Evolutionary conservation across 2,329 filamentous ascomycete species (phyloP).

Genomic region (Colletotrichum spaethianum): DNA sequence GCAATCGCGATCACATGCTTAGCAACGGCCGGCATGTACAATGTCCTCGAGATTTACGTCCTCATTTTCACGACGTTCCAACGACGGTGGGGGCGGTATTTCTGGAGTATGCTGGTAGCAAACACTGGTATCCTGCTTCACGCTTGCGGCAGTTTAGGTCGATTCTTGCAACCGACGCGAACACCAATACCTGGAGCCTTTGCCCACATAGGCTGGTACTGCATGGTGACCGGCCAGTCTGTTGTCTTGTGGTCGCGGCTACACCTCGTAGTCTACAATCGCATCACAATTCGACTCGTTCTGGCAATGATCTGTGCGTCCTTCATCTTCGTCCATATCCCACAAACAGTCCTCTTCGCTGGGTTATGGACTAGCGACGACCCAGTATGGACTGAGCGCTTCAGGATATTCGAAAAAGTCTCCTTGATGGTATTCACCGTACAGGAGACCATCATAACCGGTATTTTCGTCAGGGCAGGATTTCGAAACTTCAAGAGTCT

Average conservation of each 20-base stretch:
- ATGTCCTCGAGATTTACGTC: constrained; percentile 46
- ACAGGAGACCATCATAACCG: constrained; percentile 68
- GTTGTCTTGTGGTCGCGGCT: constrained; percentile 60
- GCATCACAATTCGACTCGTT: constrained; percentile 45
- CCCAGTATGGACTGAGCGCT: constrained; percentile 46
- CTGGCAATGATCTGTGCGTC: constrained; percentile 68
- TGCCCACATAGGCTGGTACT: constrained; percentile 58
- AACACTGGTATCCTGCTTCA: constrained; percentile 65
- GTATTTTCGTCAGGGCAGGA: constrained; percentile 55
- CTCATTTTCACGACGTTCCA: constrained; percentile 47
- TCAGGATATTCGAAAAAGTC: constrained; percentile 66
- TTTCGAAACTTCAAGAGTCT: constrained; percentile 32
- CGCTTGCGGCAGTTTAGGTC: constrained; percentile 57
- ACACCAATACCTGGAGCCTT: constrained; percentile 61
- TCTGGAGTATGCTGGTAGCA: constrained; percentile 49
- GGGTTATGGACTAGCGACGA: constrained; percentile 58
- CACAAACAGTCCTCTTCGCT: constrained; percentile 66
- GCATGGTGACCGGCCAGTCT: constrained; percentile 67
- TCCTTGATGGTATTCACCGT: constrained; percentile 70
- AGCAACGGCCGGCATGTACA: constrained; percentile 41
- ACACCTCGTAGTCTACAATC: constrained; percentile 63
- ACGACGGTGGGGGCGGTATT: constrained; percentile 46
- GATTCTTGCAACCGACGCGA: constrained; percentile 52
- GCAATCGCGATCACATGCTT: constrained; percentile 24
- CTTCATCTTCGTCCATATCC: constrained; percentile 61